Base-by-base conservation (phyloP, 176 grass and related monocot species). In the Aegilops umbellulata region DNA sequence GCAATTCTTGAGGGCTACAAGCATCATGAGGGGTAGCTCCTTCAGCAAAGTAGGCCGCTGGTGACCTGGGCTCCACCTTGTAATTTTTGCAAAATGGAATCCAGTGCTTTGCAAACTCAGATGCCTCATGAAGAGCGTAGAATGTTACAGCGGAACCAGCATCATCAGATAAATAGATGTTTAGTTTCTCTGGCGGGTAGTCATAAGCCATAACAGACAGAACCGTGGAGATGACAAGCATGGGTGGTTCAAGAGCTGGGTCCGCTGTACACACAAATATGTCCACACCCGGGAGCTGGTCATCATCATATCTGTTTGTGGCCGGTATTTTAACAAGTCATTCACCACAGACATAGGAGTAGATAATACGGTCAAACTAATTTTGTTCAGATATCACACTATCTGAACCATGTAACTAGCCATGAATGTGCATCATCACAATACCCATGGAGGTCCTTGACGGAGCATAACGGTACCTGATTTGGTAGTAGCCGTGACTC, bases 141-240 rank as follows among this genome's bases (percentile, higher is more conserved):
- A 95, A 90, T 26, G 88, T 95, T 24, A 84, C 9, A 24, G 76
- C 20, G 3, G 90, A 95, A 1, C 90, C 93, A 63, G 82, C 88
- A 19, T 95, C 93, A 65, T 95, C 93, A 15, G 93, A 97, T 5
- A 94, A 57, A 84, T 94, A 97, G 7, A 97, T 55, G 57, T 86
- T 97, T 31, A 97, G 74, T 71, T 97, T 94, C 66, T 94, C 90
- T 0, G 86, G 14, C 10, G 88, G 86, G 55, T 92, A 97, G 75
- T 97, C 86, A 57, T 97, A 97, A 27, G 94, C 92, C 94, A 97
- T 92, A 9, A 92, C 86, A 32, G 94, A 97, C 65, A 97, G 84
- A 60, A 94, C 72, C 15, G 92, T 94, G 61, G 84, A 88, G 72
- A 94, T 89, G 51, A 94, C 92, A 80, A 97, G 74, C 76, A 68